Conservation (phyloP, 179 eudicot species). For the Spergularia azorica region DNA sequence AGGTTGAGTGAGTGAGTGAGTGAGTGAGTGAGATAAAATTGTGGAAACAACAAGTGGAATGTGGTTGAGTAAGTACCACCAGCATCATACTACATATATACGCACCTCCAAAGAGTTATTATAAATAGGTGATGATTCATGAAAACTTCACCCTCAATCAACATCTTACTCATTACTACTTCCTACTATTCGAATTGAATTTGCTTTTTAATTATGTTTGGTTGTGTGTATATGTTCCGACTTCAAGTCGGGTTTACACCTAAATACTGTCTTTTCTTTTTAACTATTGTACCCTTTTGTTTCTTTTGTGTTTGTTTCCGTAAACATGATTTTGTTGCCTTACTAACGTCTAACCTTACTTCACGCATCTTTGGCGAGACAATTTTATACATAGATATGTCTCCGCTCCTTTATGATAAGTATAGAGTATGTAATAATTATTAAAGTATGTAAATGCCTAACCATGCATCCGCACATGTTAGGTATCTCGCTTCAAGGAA, state of each 20-base stretch:
- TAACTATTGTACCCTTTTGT: not conserved
- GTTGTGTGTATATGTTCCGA: not conserved
- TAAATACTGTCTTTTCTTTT: not conserved
- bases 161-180: too few relatives aligned
- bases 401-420: not conserved
- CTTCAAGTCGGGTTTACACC: conserved; percentile 21
- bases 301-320: conserved; percentile 3
- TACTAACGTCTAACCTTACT: conserved; percentile 11
- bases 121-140: too few relatives aligned
- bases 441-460: not conserved
- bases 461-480: not conserved
- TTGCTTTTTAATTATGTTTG: conserved; percentile 9
- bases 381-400: not conserved
- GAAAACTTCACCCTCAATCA: too few relatives aligned
- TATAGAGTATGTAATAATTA: too few relatives aligned
- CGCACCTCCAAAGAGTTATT: too few relatives aligned
- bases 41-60: not conserved
- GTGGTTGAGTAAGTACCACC: conserved; percentile 24
- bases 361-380: not conserved
- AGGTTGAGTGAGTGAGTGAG: too few relatives aligned
- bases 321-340: conserved; percentile 4
- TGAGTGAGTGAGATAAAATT: too few relatives aligned
- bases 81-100: too few relatives aligned
- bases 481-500: not conserved
- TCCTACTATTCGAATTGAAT: not conserved